Conservation (phyloP, 495 filamentous ascomycete species). For the Aspergillus bertholletiae region DNA sequence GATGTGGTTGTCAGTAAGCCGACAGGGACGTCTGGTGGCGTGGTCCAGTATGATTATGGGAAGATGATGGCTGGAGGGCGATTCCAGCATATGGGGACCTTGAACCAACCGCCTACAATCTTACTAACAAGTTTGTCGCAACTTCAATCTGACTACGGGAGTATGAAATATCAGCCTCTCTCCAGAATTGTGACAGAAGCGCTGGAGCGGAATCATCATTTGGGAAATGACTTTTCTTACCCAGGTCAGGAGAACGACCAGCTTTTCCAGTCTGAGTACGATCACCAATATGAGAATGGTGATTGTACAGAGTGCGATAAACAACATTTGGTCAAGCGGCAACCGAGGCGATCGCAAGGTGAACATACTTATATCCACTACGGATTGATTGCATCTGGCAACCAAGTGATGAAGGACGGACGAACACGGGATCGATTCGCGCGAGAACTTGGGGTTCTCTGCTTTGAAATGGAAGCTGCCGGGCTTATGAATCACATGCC, state of each 20-base stretch:
- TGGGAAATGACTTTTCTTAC: background rate
- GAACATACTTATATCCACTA: background rate
- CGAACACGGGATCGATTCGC: background rate
- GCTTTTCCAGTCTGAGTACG: background rate
- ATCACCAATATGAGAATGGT: background rate
- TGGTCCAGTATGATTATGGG: slow-evolving; percentile 4
- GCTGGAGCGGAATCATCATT: too few relatives aligned
- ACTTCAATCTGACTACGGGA: background rate
- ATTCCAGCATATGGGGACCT: background rate
- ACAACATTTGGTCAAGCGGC: background rate
- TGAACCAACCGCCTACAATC: background rate
- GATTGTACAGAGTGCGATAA: background rate
- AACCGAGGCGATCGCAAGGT: background rate
- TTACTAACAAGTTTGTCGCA: background rate
- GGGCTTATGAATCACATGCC: background rate
- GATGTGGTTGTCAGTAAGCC: slow-evolving; percentile 3
- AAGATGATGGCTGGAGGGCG: background rate
- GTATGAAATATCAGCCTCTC: too few relatives aligned
- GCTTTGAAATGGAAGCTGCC: background rate
- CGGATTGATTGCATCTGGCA: background rate
- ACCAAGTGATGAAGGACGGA: background rate
- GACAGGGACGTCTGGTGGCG: background rate
- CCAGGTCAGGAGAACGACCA: background rate
- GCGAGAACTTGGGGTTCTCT: background rate
- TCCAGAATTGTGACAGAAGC: too few relatives aligned